A percentile compares a stretch with the other conserved stretches of the same genome.
Conservation (phyloP, 2,329 filamentous ascomycete genomes). For the Trichoderma afroharzianum region DNA sequence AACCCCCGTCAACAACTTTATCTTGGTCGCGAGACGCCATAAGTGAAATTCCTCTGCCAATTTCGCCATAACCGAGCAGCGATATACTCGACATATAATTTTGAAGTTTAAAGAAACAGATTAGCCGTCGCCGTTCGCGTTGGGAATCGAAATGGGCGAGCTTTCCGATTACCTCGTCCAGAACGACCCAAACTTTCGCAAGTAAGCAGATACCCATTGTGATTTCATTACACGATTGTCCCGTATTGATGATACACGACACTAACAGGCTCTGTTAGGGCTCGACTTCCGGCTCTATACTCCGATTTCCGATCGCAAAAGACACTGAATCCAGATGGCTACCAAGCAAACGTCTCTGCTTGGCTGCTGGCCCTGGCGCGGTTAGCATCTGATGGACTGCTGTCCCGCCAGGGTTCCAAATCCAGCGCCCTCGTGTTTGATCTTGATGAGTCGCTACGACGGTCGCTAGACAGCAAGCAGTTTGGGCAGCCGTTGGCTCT, state of each 20-base stretch:
- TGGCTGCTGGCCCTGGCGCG: constrained; percentile 74
- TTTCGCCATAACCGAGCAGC: neutral
- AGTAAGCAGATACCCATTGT: constrained; percentile 34
- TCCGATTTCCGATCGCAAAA: constrained; percentile 77
- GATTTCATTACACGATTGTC: neutral
- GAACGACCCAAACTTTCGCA: constrained; percentile 59
- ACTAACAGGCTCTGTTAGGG: constrained; percentile 41
- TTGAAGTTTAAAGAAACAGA: neutral
- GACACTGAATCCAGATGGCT: constrained; percentile 79
- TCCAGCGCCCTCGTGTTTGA: constrained; percentile 51
- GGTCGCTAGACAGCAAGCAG: constrained; percentile 69
- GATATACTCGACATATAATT: neutral
- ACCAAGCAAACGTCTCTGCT: constrained; percentile 71
- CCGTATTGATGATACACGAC: neutral
- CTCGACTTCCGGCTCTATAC: constrained; percentile 79
- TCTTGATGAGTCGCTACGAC: constrained; percentile 61
- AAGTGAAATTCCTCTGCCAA: neutral
- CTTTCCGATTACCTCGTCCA: constrained; percentile 64
- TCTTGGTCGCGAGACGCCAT: neutral
- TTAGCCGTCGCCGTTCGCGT: neutral
- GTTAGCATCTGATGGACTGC: constrained; percentile 60
- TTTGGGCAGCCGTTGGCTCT: constrained; percentile 80
- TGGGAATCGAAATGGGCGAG: constrained; percentile 51
- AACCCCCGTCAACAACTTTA: neutral
- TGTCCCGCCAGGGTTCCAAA: constrained; percentile 39